phyloP scores from a whole-genome alignment of 2,329 filamentous ascomycete species.

The Alternaria novae-zelandiae region DNA sequence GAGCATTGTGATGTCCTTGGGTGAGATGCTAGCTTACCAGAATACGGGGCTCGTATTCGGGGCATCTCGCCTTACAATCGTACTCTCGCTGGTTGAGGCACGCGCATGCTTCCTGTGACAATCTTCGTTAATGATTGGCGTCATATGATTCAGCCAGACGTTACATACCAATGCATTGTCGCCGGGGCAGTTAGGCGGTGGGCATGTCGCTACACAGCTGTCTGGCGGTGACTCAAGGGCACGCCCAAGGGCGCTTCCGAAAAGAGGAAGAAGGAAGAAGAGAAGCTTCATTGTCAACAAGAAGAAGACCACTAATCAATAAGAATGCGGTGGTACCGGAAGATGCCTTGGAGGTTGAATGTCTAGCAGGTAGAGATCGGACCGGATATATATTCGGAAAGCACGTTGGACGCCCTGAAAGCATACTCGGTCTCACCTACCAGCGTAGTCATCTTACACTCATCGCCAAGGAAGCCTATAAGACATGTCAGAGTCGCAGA shows the following conservation, averaged over 20 bases:
- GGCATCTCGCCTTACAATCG: constrained; percentile 30
- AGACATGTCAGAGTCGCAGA: neutral
- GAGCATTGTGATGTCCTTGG: neutral
- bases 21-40: neutral
- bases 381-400: constrained; percentile 1
- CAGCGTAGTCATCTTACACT: neutral
- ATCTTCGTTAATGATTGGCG: neutral
- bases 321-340: neutral
- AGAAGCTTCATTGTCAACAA: constrained; percentile 2
- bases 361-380: neutral
- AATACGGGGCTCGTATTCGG: constrained; percentile 22
- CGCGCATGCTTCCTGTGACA: constrained; percentile 30
- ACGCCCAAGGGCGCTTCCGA: neutral
- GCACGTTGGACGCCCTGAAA: neutral
- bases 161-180: neutral
- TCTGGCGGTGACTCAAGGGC: neutral
- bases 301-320: neutral
- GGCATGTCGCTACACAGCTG: constrained; percentile 1
- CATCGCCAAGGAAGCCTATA: constrained; percentile 1
- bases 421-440: neutral
- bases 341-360: neutral
- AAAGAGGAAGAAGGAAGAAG: neutral
- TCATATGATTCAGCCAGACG: accelerated
- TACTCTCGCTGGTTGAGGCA: constrained; percentile 37
- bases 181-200: neutral